Percentiles rank a stretch among this genome's conserved stretches.
Evolutionary conservation across 2,329 filamentous ascomycete species (phyloP).

Genomic region (Paracamarosporium sp.): DNA sequence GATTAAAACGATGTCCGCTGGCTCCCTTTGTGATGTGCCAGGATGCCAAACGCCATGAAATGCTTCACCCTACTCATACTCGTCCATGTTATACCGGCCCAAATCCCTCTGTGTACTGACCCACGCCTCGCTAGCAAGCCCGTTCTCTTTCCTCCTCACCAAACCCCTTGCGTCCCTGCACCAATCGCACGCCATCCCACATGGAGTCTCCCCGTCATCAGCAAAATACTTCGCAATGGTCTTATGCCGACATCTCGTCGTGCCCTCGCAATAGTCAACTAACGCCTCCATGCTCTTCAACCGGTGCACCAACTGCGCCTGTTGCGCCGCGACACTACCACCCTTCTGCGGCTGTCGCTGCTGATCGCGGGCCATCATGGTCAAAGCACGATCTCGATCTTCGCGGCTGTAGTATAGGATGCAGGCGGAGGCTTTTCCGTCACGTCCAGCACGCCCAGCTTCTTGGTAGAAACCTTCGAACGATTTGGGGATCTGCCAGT

Average conservation of each 20-base stretch:
- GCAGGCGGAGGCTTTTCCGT: conserved; percentile 85
- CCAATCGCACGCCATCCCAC: conserved; percentile 58
- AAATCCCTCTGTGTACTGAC: conserved; percentile 54
- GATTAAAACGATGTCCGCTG: neutral
- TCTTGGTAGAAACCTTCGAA: conserved; percentile 98
- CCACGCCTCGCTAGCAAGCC: conserved; percentile 58
- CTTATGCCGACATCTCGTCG: conserved; percentile 72
- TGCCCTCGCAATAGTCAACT: conserved; percentile 82
- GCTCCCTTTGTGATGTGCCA: neutral
- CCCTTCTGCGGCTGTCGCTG: conserved; percentile 57
- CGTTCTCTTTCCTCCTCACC: conserved; percentile 51
- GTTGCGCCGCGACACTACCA: conserved; percentile 40
- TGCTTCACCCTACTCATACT: conserved; percentile 36
- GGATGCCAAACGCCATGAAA: neutral
- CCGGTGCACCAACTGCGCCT: conserved; percentile 48
- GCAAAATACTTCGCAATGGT: conserved; percentile 47
- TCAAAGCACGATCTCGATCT: conserved; percentile 77
- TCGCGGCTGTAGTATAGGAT: conserved; percentile 91
- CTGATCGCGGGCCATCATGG: conserved; percentile 56
- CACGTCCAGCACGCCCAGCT: conserved; percentile 87
- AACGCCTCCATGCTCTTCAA: conserved; percentile 61
- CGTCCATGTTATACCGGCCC: conserved; percentile 49
- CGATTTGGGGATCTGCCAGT: conserved; percentile 92
- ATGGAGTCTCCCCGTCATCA: conserved; percentile 42
- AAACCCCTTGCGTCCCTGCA: conserved; percentile 53